A percentile compares a stretch with the other conserved stretches of the same genome.
Conservation (phyloP, 1,284 basidiomycete genomes). For the Malassezia equina region DNA sequence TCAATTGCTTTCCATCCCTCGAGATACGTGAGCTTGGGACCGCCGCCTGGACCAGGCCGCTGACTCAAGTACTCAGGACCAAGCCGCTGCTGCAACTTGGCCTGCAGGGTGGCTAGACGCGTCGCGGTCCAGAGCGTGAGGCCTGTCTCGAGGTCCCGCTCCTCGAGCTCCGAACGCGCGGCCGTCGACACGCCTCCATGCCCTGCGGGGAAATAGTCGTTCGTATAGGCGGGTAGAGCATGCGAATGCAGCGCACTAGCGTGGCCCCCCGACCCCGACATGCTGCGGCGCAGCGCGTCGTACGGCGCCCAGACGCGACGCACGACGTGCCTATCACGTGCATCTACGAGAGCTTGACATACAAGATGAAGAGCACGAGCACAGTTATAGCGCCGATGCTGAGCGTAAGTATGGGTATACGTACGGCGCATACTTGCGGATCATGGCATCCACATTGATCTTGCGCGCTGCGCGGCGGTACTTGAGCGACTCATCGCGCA, state of each 20-base stretch:
- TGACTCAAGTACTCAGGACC: slow-evolving; percentile 87
- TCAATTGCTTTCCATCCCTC: slow-evolving; percentile 74
- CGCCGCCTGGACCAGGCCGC: slow-evolving; percentile 68
- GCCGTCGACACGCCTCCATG: not conserved
- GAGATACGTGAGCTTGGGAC: slow-evolving; percentile 72
- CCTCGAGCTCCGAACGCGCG: not conserved
- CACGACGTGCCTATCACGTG: slow-evolving; percentile 10
- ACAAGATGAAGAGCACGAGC: slow-evolving; percentile 68
- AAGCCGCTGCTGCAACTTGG: slow-evolving; percentile 72
- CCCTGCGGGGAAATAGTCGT: slow-evolving; percentile 10
- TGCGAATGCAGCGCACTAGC: not conserved
- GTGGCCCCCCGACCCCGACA: not conserved
- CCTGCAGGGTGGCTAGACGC: slow-evolving; percentile 61
- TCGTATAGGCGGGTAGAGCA: not conserved
- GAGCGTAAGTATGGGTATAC: slow-evolving; percentile 48
- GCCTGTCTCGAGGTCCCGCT: slow-evolving; percentile 6
- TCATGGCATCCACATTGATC: slow-evolving; percentile 84
- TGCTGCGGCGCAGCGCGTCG: not conserved
- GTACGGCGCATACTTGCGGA: slow-evolving; percentile 89
- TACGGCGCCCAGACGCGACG: not conserved
- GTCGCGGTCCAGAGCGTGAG: slow-evolving; percentile 23
- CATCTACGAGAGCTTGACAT: slow-evolving; percentile 66
- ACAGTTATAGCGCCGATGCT: slow-evolving; percentile 38
- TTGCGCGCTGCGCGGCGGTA: slow-evolving; percentile 91
- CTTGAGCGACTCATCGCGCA: slow-evolving; percentile 91